Evolutionary conservation across 257 asterid species (phyloP).

Genomic region (Nicotiana undulata): DNA sequence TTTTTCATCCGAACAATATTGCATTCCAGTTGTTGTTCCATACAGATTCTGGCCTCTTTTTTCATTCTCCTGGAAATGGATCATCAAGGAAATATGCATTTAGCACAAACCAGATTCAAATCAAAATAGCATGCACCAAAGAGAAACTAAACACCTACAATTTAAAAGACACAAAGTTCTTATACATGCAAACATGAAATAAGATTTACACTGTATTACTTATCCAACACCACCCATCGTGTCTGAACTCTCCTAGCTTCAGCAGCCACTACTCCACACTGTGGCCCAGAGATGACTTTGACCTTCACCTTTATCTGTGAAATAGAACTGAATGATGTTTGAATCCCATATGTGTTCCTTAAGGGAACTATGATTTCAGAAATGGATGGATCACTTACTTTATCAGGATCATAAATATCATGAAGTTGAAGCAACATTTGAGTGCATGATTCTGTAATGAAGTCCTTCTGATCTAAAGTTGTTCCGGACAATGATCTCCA

Average conservation of each 20-base stretch:
- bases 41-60: constrained; percentile 59
- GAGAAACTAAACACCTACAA: neutral
- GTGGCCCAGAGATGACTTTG: constrained; percentile 54
- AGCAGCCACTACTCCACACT: constrained; percentile 65
- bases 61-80: constrained; percentile 40
- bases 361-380: neutral
- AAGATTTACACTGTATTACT: constrained; percentile 36
- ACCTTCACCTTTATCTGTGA: constrained; percentile 58
- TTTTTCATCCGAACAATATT: constrained; percentile 58
- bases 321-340: neutral
- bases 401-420: constrained; percentile 51
- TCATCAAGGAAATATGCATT: neutral
- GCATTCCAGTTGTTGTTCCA: constrained; percentile 74
- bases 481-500: constrained; percentile 53
- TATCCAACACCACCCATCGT: constrained; percentile 81
- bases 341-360: neutral
- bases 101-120: neutral
- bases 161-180: neutral
- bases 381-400: constrained; percentile 33
- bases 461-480: constrained; percentile 55
- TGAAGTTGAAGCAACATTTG: constrained; percentile 59
- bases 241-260: constrained; percentile 63
- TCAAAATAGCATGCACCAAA: neutral
- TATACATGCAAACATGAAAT: constrained; percentile 1
- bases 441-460: constrained; percentile 49